Evolutionary conservation across 495 filamentous ascomycete genomes (phyloP), one percentile per base, ranked within the genome.

Genomic region (Trichoderma reesei): DNA sequence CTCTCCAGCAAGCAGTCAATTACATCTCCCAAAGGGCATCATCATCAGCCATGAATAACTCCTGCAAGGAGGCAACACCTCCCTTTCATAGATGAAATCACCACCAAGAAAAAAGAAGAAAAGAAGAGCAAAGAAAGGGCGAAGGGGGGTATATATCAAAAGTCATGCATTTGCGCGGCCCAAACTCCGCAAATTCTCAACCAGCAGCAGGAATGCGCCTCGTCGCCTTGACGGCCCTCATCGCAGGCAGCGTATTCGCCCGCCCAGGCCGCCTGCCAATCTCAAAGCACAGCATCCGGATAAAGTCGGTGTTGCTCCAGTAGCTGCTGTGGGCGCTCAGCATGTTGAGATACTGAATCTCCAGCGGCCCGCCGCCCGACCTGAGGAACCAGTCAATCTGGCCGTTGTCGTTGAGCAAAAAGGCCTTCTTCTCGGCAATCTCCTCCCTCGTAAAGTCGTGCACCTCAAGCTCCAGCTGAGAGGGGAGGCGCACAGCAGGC

Each of bases 271-370:
- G 81, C 65, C 93, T 77, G 9, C 93, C 92, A 68, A 93, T 84
- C 75, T 98, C 94, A 44, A 91, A 74, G 20, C 96, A 93, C 62
- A 97, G 71, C 71, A 98, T 86, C 42, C 92, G 76, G 33, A 94
- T 85, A 74, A 98, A 90, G 72, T 98, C 94, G 64, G 82, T 80
- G 67, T 87, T 85, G 10, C 83, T 82, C 94, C 94, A 98, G 69
- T 98, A 98, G 66, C 88, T 90, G 64, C 89, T 91, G 74, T 98
- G 94, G n/a, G 94, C 94, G 64, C 91, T 89, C 65, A 98, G 74
- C 93, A 98, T 98, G 67, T 95, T 96, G 4, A 97, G 73, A 72
- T 98, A 98, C 78, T 97, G 92, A 62, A 96, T 90, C 74, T 95
- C 92, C 36, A 98, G 78, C 4, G 91, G 83, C 0, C 93, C 90